Conservation (phyloP, 2,329 filamentous ascomycete genomes). For the Aplosporella prunicola region DNA sequence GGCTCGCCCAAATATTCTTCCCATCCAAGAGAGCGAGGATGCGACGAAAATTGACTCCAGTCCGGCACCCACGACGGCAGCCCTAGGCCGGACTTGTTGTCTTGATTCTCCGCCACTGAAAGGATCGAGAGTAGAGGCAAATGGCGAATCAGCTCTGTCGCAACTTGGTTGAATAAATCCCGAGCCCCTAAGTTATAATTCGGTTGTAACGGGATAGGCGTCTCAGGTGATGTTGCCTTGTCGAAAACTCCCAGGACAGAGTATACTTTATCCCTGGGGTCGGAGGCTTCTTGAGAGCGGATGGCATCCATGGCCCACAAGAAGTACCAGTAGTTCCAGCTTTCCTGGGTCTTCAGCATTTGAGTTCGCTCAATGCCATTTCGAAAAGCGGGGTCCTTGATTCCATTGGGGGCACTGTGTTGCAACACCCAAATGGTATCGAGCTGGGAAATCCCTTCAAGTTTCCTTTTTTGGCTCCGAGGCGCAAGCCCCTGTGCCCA, state of each 20-base stretch:
- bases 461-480: background rate
- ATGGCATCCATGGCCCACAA: background rate
- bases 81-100: background rate
- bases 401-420: too few species aligned
- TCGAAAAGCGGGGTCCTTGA: background rate
- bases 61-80: constrained; percentile 5
- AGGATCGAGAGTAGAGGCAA: too few species aligned
- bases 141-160: background rate
- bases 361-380: too few species aligned
- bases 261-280: background rate
- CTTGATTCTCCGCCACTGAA: too few species aligned
- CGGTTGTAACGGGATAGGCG: background rate
- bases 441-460: background rate
- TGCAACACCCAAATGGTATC: constrained; percentile 2
- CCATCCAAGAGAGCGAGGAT: background rate
- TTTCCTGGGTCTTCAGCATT: background rate
- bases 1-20: background rate
- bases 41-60: background rate
- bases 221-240: background rate
- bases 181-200: background rate
- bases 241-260: background rate
- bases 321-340: constrained; percentile 5
- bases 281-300: background rate
- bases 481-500: constrained; percentile 1
- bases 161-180: background rate